A percentile compares a stretch with the other conserved stretches of the same genome.
Conservation (phyloP, 2,329 filamentous ascomycete species). For the Trichoderma harzianum region DNA sequence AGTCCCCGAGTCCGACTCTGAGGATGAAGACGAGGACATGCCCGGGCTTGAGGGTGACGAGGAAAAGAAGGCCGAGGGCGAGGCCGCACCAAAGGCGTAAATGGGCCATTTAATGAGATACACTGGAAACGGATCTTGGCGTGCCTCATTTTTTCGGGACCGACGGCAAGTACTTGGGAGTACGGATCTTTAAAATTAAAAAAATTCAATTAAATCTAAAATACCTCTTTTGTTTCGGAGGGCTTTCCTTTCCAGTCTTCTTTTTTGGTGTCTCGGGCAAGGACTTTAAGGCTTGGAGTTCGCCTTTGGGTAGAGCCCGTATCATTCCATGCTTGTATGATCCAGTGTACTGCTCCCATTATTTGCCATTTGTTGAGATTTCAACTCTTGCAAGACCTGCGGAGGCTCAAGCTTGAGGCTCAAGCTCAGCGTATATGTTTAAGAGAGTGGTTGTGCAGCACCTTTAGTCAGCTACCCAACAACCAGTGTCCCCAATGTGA, state of each 20-base stretch:
- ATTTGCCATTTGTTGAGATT: background rate
- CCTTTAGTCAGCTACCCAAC: no score
- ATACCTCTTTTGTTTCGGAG: background rate
- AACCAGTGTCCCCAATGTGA: no score
- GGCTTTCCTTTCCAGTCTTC: background rate
- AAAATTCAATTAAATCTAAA: background rate
- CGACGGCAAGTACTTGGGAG: conserved; percentile 6
- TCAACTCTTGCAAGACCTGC: background rate
- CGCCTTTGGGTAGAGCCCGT: background rate
- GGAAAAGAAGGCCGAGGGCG: conserved; percentile 35
- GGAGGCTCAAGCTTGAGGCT: background rate
- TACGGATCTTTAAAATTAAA: background rate
- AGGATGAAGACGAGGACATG: conserved; percentile 76
- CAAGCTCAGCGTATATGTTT: background rate
- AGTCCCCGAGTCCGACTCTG: conserved; percentile 45
- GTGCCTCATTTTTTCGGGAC: conserved; percentile 6
- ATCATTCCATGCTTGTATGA: background rate
- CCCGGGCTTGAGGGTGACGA: conserved; percentile 69
- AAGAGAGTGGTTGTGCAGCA: no score
- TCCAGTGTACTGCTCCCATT: background rate
- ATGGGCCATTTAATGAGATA: background rate
- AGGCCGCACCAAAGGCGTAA: conserved; percentile 41
- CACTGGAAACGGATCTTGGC: conserved; percentile 20
- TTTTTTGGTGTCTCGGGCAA: background rate
- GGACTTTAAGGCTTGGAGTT: background rate